These are phyloP conservation scores for Lipomyces orientalis DNA, from an alignment of 805 yeast species.

Conservation along the genomic window DNA sequence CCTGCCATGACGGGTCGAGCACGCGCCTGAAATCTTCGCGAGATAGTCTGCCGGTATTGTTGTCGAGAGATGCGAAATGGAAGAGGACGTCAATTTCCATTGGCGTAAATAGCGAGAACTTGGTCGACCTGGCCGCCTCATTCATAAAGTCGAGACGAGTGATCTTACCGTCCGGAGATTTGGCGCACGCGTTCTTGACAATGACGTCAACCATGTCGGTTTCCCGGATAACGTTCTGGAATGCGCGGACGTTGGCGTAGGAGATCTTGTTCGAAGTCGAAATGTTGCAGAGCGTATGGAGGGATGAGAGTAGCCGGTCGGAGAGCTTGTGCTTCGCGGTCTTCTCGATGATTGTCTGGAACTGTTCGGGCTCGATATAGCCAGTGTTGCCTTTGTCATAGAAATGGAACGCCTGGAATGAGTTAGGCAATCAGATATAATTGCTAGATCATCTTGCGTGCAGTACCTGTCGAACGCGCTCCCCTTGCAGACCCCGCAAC, in stretches of 20 bases:
- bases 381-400: slow-evolving; percentile 48
- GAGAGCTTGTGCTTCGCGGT: slow-evolving; percentile 52
- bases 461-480: slow-evolving; percentile 51
- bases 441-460: not conserved
- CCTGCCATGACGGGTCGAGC: slow-evolving; percentile 54
- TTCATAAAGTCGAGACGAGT: slow-evolving; percentile 48
- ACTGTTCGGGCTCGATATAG: slow-evolving; percentile 50
- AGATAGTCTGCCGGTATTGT: slow-evolving; percentile 44
- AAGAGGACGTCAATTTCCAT: slow-evolving; percentile 52
- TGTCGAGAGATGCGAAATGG: slow-evolving; percentile 48
- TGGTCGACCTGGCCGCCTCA: slow-evolving; percentile 49
- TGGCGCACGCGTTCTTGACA: slow-evolving; percentile 45
- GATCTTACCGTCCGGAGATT: slow-evolving; percentile 47
- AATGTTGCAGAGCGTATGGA: slow-evolving; percentile 49
- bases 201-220: slow-evolving; percentile 50
- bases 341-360: slow-evolving; percentile 47
- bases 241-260: slow-evolving; percentile 53
- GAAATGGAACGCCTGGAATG: slow-evolving; percentile 45
- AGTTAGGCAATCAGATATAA: not conserved
- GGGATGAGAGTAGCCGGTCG: slow-evolving; percentile 46
- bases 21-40: slow-evolving; percentile 49
- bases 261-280: slow-evolving; percentile 46
- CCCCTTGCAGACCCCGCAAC: slow-evolving; percentile 53
- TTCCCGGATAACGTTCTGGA: slow-evolving; percentile 50
- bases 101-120: slow-evolving; percentile 52